Evolutionary conservation across 352 stramenopile species (phyloP), one percentile per base, ranked within the genome.

Genomic region (Globisporangium recalcitrans): DNA sequence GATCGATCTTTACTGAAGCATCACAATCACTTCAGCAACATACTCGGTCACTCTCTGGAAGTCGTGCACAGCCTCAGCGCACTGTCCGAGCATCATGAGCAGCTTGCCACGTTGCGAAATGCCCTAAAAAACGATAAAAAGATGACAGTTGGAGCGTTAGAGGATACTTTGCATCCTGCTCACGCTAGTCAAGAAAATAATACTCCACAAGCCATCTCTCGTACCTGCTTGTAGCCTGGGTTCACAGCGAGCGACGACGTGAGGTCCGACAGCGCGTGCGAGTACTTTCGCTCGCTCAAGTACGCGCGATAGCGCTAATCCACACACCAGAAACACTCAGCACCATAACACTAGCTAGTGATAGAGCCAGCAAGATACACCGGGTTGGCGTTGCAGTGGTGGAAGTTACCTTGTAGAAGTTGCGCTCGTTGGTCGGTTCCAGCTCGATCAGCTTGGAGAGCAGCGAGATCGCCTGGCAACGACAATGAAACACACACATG

Each of bases 321-420:
- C 29, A 31, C 19, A 16, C 13, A 24, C 0, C 53, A 31, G 3
- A 19, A 24, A 14, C 27, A 40, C 16, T 40, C 34, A 40, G 3
- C 4, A 40, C 11, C 34, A 16, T 13, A 40, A 1, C 19, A 11
- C 19, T 40, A 19, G 10, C 19, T 13, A 40, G 10, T 19, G 19
- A 40, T 19, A 40, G 4, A 13, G 6, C 11, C 4, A 22, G n/a
- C n/a, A n/a, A n/a, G n/a, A n/a, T n/a, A n/a, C n/a, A n/a, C n/a
- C n/a, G n/a, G n/a, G n/a, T n/a, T n/a, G n/a, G n/a, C n/a, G n/a
- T n/a, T n/a, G n/a, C n/a, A n/a, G n/a, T n/a, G n/a, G n/a, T n/a
- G n/a, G n/a, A n/a, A n/a, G n/a, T n/a, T n/a, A 77, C 70, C 48
- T 93, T 91, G 80, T 91, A 93, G 48, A 90, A 89, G 64, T 91